A percentile compares a stretch with the other conserved stretches of the same genome.
phyloP scores from a whole-genome alignment of 768 basidiomycete species.

The Russula lepida region DNA sequence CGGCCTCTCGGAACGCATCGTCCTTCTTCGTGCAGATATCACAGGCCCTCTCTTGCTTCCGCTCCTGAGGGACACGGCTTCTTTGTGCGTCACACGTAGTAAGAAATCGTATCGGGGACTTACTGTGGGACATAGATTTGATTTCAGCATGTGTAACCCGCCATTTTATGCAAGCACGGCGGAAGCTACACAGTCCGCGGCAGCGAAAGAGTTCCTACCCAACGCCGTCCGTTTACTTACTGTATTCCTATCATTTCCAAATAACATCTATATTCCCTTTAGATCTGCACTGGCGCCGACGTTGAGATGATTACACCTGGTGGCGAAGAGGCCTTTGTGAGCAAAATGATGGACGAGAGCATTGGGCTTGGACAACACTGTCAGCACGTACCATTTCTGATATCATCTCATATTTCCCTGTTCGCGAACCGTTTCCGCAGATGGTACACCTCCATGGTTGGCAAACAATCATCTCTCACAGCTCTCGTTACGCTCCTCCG shows the following conservation, averaged over 20 bases:
- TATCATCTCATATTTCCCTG: not conserved
- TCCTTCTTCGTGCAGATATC: constrained; percentile 33
- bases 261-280: not conserved
- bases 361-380: constrained; percentile 40
- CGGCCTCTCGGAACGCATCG: constrained; percentile 42
- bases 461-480: constrained; percentile 69
- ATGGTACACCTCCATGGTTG: constrained; percentile 93
- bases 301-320: constrained; percentile 87
- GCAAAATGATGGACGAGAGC: constrained; percentile 72
- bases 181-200: constrained; percentile 54
- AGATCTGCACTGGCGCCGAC: constrained; percentile 83
- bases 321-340: constrained; percentile 76
- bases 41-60: constrained; percentile 42
- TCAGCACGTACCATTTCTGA: constrained; percentile 38
- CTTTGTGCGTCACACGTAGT: not conserved
- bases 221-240: constrained; percentile 57
- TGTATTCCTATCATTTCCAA: not conserved
- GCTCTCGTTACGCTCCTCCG: constrained; percentile 51
- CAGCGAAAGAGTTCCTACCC: constrained; percentile 56
- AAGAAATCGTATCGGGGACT: not conserved
- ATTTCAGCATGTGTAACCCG: constrained; percentile 93
- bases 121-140: constrained; percentile 34
- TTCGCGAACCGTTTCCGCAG: constrained; percentile 29
- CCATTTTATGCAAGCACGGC: constrained; percentile 80
- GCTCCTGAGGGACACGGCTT: constrained; percentile 20